Base-by-base conservation (phyloP, 495 filamentous ascomycete species). In the Trichodelitschia bisporula region DNA sequence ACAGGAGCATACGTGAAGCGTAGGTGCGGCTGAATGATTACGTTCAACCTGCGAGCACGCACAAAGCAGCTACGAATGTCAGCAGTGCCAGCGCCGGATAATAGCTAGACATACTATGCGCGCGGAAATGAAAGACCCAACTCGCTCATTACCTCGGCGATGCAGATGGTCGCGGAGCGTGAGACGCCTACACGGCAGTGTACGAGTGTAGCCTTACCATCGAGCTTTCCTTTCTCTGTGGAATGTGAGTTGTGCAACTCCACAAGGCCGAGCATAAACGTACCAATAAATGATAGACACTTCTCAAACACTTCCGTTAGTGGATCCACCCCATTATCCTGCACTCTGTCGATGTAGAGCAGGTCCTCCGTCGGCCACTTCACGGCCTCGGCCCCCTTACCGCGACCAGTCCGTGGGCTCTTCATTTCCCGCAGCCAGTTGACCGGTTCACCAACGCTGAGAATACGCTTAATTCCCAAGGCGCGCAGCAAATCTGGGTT, bases 111-210 rank as follows among this genome's bases (percentile, higher is more conserved):
- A n/a, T n/a, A n/a, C n/a, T 97, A 97, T 28, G 86, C 86, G 27
- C 77, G 62, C 11, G 86, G 79, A 44, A 93, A 91, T 2, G 79
- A 86, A 28, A 93, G 54, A 17, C 65, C 57, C 18, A 73, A 45
- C 4, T 69, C 57, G 9, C 71, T 64, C 86, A 97, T 97, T 14
- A 95, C 84, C 51, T 93, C 83, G 19, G 86, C 86, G 43, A 97
- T 95, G 53, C 86, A 95, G 45, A 97, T 92, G 4, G 86, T 97
- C 14, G 86, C 86, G 29, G 76, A 84, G 35, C 86, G 62, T 13
- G 82, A 92, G 35, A 97, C 86, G 28, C 86, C 86, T 26, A 97
- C 86, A 9, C 89, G 72, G 48, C 86, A 97, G 49, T 97, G 86
- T 16, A 97, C 86, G 27, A 97, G 58, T 1, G 86, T 92, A n/a